Base-by-base conservation (phyloP, 176 grass and related monocot genomes). In the Lolium rigidum region DNA sequence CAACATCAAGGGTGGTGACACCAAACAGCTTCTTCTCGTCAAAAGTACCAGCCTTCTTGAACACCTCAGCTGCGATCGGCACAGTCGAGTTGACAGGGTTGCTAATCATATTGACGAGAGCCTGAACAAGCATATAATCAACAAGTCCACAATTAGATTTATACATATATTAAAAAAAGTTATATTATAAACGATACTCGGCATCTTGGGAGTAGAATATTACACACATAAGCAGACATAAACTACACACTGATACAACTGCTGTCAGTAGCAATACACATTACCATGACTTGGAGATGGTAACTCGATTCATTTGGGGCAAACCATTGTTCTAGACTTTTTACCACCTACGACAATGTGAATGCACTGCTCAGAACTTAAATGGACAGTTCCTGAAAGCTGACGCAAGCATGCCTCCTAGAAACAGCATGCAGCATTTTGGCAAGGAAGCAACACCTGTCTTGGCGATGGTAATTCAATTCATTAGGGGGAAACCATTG, bases 51-150 rank as follows among this genome's bases (percentile, higher is more conserved):
- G 90, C 93, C 91, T 98, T 98, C 88, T 95, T 95, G 84, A 98
- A 98, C 77, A 95, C 88, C 85, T 98, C 97, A 28, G 94, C 92
- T 7, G 97, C 94, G 63, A 98, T 95, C 0, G 92, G 94, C 28
- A 95, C 97, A 21, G 92, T 96, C 22, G 97, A 98, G 76, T 98
- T 98, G 38, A 98, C 97, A 3, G 94, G 97, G 82, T 98, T 98
- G 90, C 97, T 98, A 78, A 98, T 98, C 90, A 96, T 94, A 60
- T 95, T 95, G 46, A 98, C 88, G 75, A 98, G 63, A 70, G 94
- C 94, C 97, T 98, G 70, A 43, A 8, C 49, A 84, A 78, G 90
- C 76, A 25, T n/a, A n/a, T n/a, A 88, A 82, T 89, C 78, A 79
- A 97, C n/a, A n/a, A n/a, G n/a, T n/a, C n/a, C n/a, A n/a, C n/a